Base-by-base conservation (phyloP, 2,329 filamentous ascomycete species). In the Colletotrichum filicis region DNA sequence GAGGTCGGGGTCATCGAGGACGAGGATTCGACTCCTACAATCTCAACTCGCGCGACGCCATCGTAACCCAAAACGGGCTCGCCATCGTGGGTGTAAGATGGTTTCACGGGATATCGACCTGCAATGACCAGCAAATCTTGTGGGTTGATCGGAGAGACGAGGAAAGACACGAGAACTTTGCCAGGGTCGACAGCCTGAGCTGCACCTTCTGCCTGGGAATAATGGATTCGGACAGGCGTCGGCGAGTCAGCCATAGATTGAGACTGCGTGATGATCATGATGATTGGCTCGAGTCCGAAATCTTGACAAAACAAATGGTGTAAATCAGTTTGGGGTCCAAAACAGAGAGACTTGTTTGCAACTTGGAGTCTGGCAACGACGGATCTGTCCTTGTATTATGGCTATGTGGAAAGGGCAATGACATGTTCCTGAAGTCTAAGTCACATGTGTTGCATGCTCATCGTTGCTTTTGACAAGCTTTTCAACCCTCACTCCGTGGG, bases 61-160 rank as follows among this genome's bases (percentile, higher is more conserved):
- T 78, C 76, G 66, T 75, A 76, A n/a, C 77, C 76, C 2, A 69
- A 72, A 35, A 78, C 66, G 5, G 70, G 58, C n/a, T 73, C 55
- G 42, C 59, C 66, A 16, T 70, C 46, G 56, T 74, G 61, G 14
- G 19, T 62, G 62, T 70, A 57, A 6, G 60, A 55, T n/a, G 77
- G 77, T 58, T 77, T 75, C 56, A 75, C 68, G 49, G 77, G 76
- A 59, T 78, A 78, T 37, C 49, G 24, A n/a, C 74, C 77, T 4
- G 74, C 68, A 24, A 78, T 66, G 28, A 76, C 75, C 37, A 77
- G 49, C n/a, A 76, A 24, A 74, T 78, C 76, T 53, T 74, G 75
- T 19, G 76, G 75, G 75, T 77, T 78, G 68, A 78, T 75, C 3
- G 77, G 76, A 5, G 76, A 71, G 37, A 71, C 73, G 49, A 76